Percentiles rank a stretch among this genome's conserved stretches.
Conservation (phyloP, 2,329 filamentous ascomycete species). For the Aphanoascus verrucosus region DNA sequence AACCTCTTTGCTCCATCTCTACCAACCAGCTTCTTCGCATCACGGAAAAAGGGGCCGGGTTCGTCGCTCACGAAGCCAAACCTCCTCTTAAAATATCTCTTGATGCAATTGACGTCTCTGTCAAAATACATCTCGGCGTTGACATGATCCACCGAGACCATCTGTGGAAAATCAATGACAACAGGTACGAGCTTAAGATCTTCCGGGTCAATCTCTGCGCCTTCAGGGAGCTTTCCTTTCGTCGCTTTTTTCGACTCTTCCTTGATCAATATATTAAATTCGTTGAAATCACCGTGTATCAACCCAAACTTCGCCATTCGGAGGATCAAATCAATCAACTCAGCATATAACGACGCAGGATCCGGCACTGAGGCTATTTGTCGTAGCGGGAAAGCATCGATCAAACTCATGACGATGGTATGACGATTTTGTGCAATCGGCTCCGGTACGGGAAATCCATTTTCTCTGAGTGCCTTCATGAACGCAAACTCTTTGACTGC, state of each 20-base stretch:
- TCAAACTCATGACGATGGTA: conserved; percentile 89
- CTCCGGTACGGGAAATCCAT: conserved; percentile 80
- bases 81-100: conserved; percentile 79
- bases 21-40: conserved; percentile 64
- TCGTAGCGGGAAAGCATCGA: conserved; percentile 83
- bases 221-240: conserved; percentile 28
- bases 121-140: conserved; percentile 98
- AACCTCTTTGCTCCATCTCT: conserved; percentile 54
- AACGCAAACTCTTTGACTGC: conserved; percentile 92
- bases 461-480: conserved; percentile 73
- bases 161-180: conserved; percentile 95
- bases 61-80: conserved; percentile 79
- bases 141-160: conserved; percentile 85
- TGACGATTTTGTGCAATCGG: conserved; percentile 84
- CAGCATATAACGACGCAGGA: conserved; percentile 76
- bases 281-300: conserved; percentile 98
- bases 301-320: conserved; percentile 73
- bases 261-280: conserved; percentile 95
- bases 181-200: conserved; percentile 58
- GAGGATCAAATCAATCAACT: conserved; percentile 78
- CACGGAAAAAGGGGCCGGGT: conserved; percentile 73
- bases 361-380: conserved; percentile 78
- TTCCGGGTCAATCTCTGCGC: conserved; percentile 20
- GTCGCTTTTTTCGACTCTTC: conserved; percentile 43
- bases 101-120: conserved; percentile 88